Base-by-base conservation (phyloP, 176 grass and related monocot species). In the Rhynchospora breviuscula region DNA sequence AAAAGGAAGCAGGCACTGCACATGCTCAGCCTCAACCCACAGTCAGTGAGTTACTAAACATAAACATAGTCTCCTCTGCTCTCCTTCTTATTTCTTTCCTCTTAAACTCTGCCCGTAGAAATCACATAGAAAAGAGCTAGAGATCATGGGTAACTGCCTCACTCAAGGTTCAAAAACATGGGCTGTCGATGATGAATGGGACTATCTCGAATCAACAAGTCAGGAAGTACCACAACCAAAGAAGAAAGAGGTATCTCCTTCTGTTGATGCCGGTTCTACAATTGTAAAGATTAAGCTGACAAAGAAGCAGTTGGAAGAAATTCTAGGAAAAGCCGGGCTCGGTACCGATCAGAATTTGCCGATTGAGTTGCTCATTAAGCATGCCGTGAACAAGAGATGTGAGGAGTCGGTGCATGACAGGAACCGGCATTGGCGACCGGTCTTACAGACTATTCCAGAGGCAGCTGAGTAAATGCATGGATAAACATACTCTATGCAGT, bases 271-370 rank as follows among this genome's bases (percentile, higher is more conserved):
- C 1, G 23, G 35, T 26, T 81, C 79, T 15, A 59, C 4, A 25
- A 29, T 18, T 47, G 61, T 82, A 8, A 82, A 82, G 44, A 63
- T 82, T 2, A 82, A 65, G 62, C 12, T 82, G 19, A 82, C 80
- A 66, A 82, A 66, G 62, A 82, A 82, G 59, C n/a, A 82, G 44
- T n/a, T 82, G 43, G 43, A 63, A 51, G 80, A 82, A 45, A 82
- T 82, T 12, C 29, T 82, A 35, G 43, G 6, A 67, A 48, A 53
- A 47, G 7, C 63, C 1, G 43, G 61, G 47, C 1, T 67, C 23
- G 23, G 19, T 52, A 31, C 68, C 2, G 60, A 82, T 51, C 7
- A 35, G 5, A 51, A 66, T 25, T 33, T 67, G 11, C n/a, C 80
- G 17, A 82, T 82, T 26, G 62, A 82, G n/a, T 54, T 51, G 19